Evolutionary conservation across 2,329 filamentous ascomycete genomes (phyloP), one percentile per base, ranked within the genome.

Genomic region (Fusarium sp.): DNA sequence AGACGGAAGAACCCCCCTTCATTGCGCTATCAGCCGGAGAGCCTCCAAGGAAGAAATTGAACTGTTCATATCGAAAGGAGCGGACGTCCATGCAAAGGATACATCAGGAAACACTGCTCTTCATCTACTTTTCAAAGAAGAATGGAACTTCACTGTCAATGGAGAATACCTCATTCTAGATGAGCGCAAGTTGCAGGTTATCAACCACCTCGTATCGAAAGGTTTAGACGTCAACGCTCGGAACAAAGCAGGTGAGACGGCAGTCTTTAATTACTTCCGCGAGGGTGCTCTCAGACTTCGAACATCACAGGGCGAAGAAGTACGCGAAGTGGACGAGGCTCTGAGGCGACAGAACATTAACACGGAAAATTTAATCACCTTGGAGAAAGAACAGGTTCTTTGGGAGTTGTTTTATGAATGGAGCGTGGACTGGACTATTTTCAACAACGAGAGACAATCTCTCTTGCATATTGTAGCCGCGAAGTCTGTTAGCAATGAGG

Each of bases 141-240:
- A 11, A 9, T 55, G 53, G 51, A 37, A 1, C 0, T 4, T 55
- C 1, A 3, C 3, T 1, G 40, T 16, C 2, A 4, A 32, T 2
- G 51, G 8, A 4, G 20, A 16, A 8, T 4, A 23, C 2, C 4
- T 13, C 7, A 8, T 13, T 4, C 11, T n/a, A 3, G 40, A 21
- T 9, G 8, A 16, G 3, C 0, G 11, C 3, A 20, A 25, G 12
- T 7, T 27, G 4, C 4, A 5, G 3, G 0, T 34, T 14, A 3
- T 46, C 1, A 4, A 12, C 4, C 8, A 27, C 4, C 16, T 37
- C 14, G 13, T 47, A 8, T 30, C n/a, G 2, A 48, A 21, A 3
- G 53, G 30, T 0, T 23, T 32, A 13, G 32, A 48, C 5, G 10
- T 56, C 13, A 56, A 56, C 14, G 30, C 16, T 8, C 42, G 42